A percentile compares a stretch with the other conserved stretches of the same genome.
Conservation (phyloP, 1,284 basidiomycete species). For the Naganishia cerealis region DNA sequence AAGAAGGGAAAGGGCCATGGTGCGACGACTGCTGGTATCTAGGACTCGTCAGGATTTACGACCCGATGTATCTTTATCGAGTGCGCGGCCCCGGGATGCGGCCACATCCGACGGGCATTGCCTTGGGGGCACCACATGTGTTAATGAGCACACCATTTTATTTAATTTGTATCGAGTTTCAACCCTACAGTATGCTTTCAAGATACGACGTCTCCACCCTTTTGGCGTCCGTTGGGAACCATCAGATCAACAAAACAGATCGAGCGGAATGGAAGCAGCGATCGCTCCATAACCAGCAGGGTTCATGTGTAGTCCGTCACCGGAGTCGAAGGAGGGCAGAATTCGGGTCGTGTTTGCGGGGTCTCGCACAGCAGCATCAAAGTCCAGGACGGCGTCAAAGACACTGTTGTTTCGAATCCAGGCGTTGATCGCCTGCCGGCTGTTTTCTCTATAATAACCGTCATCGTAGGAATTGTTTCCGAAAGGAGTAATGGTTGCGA, state of each 20-base stretch:
- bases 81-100: too few species aligned
- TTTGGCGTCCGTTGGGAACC: background rate
- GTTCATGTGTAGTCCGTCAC: slow-evolving; percentile 59
- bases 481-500: slow-evolving; percentile 60
- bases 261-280: slow-evolving; percentile 50
- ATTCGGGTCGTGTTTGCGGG: slow-evolving; percentile 53
- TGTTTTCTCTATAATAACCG: slow-evolving; percentile 56
- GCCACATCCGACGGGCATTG: too few species aligned
- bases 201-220: too few species aligned
- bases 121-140: too few species aligned
- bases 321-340: slow-evolving; percentile 54
- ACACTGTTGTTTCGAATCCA: slow-evolving; percentile 56
- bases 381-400: slow-evolving; percentile 60
- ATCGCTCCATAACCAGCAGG: slow-evolving; percentile 57
- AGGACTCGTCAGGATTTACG: background rate
- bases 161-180: too few species aligned
- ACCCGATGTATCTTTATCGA: background rate
- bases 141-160: too few species aligned
- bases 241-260: slow-evolving; percentile 54
- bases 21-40: background rate
- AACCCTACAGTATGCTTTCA: too few species aligned
- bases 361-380: slow-evolving; percentile 57
- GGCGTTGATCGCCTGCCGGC: slow-evolving; percentile 56
- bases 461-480: slow-evolving; percentile 48
- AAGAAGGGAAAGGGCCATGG: slow-evolving; percentile 13